A percentile compares a stretch with the other conserved stretches of the same genome.
Evolutionary conservation across 306 rosid genomes (phyloP).

Genomic region (Acacia crassicarpa): DNA sequence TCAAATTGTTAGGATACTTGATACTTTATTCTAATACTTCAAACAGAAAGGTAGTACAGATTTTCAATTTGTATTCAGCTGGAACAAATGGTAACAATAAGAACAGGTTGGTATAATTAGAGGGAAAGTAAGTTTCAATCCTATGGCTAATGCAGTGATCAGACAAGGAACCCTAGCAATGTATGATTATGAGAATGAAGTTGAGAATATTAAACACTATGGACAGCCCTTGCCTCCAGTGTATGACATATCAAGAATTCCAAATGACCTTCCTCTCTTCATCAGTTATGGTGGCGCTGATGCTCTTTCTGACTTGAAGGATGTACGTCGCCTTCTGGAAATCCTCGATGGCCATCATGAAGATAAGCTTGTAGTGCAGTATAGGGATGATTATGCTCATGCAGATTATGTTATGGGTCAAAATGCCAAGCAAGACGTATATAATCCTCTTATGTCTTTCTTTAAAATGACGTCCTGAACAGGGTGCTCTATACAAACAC

Average conservation of each 20-base stretch:
- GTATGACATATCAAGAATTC: constrained; percentile 67
- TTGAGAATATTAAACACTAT: constrained; percentile 54
- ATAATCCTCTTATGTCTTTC: constrained; percentile 78
- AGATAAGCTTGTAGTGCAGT: constrained; percentile 69
- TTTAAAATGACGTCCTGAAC: constrained; percentile 44
- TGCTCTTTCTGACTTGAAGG: constrained; percentile 70
- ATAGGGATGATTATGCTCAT: constrained; percentile 74
- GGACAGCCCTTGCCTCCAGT: constrained; percentile 71
- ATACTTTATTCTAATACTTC: neutral
- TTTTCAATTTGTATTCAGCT: constrained; percentile 1
- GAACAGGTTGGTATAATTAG: neutral
- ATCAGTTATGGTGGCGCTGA: constrained; percentile 70
- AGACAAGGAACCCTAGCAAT: constrained; percentile 61
- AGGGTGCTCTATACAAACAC: neutral
- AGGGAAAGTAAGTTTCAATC: constrained; percentile 19
- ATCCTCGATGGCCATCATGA: constrained; percentile 54
- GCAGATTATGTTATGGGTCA: constrained; percentile 75
- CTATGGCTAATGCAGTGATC: constrained; percentile 58
- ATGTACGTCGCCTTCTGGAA: constrained; percentile 52
- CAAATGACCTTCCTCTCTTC: constrained; percentile 68
- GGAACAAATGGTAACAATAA: neutral
- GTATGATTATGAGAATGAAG: constrained; percentile 56
- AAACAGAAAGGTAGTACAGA: neutral
- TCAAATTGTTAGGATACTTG: neutral
- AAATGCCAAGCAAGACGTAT: constrained; percentile 64